A percentile compares a stretch with the other conserved stretches of the same genome.
Conservation (phyloP, 2,329 filamentous ascomycete species). For the Setomelanomma holmii region DNA sequence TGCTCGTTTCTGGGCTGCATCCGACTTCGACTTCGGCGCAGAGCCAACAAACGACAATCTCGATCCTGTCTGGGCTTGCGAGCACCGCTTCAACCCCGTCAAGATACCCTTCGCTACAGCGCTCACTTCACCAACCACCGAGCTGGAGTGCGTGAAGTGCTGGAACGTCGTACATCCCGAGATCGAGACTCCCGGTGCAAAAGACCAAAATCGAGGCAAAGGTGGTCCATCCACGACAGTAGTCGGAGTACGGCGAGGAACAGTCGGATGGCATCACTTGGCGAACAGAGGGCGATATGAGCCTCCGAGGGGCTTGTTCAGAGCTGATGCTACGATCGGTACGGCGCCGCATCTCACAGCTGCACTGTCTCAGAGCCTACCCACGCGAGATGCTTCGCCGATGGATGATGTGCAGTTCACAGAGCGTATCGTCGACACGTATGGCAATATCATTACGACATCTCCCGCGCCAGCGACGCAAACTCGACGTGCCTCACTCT, state of each 20-base stretch:
- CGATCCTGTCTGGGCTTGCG: slow-evolving; percentile 34
- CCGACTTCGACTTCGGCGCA: slow-evolving; percentile 43
- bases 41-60: slow-evolving; percentile 41
- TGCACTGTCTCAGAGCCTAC: slow-evolving; percentile 15
- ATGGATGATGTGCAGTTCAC: slow-evolving; percentile 18
- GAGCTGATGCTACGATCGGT: slow-evolving; percentile 11
- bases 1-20: slow-evolving; percentile 37
- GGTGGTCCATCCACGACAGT: too few species aligned
- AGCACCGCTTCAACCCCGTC: slow-evolving; percentile 28
- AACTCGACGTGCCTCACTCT: too few species aligned
- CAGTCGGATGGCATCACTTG: too few species aligned
- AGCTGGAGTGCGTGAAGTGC: slow-evolving; percentile 42
- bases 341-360: slow-evolving; percentile 12
- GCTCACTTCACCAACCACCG: slow-evolving; percentile 5
- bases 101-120: slow-evolving; percentile 21
- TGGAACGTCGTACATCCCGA: slow-evolving; percentile 35
- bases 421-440: slow-evolving; percentile 22
- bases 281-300: slow-evolving; percentile 5
- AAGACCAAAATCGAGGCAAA: too few species aligned
- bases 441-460: slow-evolving; percentile 19
- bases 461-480: neutral
- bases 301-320: slow-evolving; percentile 15
- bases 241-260: neutral
- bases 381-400: slow-evolving; percentile 1
- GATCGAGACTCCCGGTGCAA: slow-evolving; percentile 25